phyloP scores from a whole-genome alignment of 1,284 basidiomycete species.

The Retiboletus fuscus region DNA sequence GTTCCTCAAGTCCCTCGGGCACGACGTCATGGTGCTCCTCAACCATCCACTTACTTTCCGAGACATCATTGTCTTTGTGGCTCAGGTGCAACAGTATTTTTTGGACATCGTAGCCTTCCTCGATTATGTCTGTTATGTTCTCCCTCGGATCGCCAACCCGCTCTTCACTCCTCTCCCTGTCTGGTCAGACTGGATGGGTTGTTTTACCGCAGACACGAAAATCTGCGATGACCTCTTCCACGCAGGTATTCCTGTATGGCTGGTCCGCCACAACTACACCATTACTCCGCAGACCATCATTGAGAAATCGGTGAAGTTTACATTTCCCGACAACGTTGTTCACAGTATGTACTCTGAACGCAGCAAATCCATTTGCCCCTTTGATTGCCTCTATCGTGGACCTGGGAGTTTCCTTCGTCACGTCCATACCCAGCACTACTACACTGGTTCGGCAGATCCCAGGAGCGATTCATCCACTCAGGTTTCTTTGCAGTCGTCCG shows the following conservation, averaged over 20 bases:
- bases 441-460: too few relatives aligned
- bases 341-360: too few relatives aligned
- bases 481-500: too few relatives aligned
- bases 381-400: too few relatives aligned
- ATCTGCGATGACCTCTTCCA: slow-evolving; percentile 2
- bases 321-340: slow-evolving; percentile 13
- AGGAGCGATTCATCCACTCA: too few relatives aligned
- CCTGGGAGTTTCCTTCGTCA: too few relatives aligned
- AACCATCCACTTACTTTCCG: slow-evolving; percentile 14
- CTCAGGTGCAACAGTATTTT: slow-evolving; percentile 13
- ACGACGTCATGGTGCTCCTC: too few relatives aligned
- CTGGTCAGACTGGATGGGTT: slow-evolving; percentile 16
- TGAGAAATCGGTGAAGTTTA: not conserved
- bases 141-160: not conserved
- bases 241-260: slow-evolving; percentile 18
- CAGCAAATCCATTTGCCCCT: too few relatives aligned
- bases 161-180: not conserved
- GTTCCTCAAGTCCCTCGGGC: too few relatives aligned
- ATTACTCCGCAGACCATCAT: slow-evolving; percentile 1
- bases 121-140: slow-evolving; percentile 9
- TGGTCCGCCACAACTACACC: not conserved
- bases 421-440: too few relatives aligned
- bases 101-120: slow-evolving; percentile 15
- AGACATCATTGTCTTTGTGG: not conserved
- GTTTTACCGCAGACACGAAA: too few relatives aligned